Base-by-base conservation (phyloP, 805 yeast species). In the Ogataea ramenticola region DNA sequence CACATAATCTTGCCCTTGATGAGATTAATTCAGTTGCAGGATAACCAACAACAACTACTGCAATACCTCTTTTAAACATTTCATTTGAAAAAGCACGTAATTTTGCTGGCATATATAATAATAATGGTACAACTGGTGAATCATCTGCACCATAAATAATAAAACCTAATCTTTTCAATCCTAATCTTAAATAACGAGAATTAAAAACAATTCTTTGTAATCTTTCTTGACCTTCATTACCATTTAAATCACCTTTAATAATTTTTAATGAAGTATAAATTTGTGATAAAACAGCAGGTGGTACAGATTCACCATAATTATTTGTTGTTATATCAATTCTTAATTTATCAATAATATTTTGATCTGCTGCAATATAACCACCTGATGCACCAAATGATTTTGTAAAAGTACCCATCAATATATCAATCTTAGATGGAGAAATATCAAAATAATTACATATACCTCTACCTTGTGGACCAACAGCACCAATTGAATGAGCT, bases 331-430 rank as follows among this genome's bases (percentile, higher is more conserved):
- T 78, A 54, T 79, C 82, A 35, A 85, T 54, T 65, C 90, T 79
- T 49, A 93, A 68, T 55, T 82, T 76, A 55, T 88, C 90, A 41
- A 91, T 82, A 29, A 87, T 66, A 40, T 64, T 67, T 57, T 79
- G 74, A 49, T 72, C 72, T 39, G 84, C 95, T n/a, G 96, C 91
- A 50, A 93, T 70, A 61, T 93, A 93, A 39, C 99, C 99, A 58
- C 99, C 99, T 36, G 98, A 88, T 16, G 99, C 98, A 61, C 99
- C 99, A 63, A 93, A 93, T 1, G 96, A 87, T 66, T 93, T 93
- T 42, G 99, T 95, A 46, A 93, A 77, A 8, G 99, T 93, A 41
- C 99, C 99, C 99, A 93, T 93, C 52, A 93, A 67, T 49, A 93
- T 69, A 66, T 93, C 99, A 45, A 93, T 71, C 37, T 77, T 77